Conservation (phyloP, 768 basidiomycete genomes). For the Royoungia palumana region DNA sequence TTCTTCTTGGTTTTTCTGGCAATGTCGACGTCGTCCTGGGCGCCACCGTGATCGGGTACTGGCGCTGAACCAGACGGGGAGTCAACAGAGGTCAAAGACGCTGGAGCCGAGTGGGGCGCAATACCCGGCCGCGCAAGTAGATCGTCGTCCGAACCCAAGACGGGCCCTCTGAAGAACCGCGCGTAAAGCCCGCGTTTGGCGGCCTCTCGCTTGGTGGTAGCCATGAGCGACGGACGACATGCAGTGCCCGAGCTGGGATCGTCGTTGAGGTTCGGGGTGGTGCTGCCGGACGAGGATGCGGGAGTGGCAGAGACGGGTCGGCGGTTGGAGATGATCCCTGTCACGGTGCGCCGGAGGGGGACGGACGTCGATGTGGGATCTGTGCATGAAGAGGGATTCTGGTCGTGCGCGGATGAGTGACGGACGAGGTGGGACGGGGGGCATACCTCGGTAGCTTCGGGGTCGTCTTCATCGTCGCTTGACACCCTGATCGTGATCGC, state of each 20-base stretch:
- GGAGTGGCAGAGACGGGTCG: conserved; percentile 52
- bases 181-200: conserved; percentile 76
- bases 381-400: conserved; percentile 17
- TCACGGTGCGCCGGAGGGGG: conserved; percentile 56
- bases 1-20: not conserved
- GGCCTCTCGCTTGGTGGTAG: conserved; percentile 71
- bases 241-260: not conserved
- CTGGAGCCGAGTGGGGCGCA: not conserved
- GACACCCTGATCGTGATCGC: conserved; percentile 72
- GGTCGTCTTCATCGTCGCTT: conserved; percentile 47
- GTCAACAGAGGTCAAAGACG: not conserved
- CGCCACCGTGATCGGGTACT: not conserved
- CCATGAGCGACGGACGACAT: conserved; percentile 48
- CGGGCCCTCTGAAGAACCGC: conserved; percentile 75
- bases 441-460: conserved; percentile 21
- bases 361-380: conserved; percentile 6
- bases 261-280: conserved; percentile 34
- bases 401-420: not conserved
- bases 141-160: conserved; percentile 48
- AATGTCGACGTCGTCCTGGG: not conserved
- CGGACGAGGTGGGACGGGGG: too few relatives aligned
- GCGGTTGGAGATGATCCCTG: conserved; percentile 74
- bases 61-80: not conserved
- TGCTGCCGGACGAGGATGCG: conserved; percentile 42
- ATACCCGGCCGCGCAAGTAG: not conserved